These are phyloP conservation scores for Plasmodium malariae DNA, from an alignment of 169 alveolate species.

Conservation along the genomic window DNA sequence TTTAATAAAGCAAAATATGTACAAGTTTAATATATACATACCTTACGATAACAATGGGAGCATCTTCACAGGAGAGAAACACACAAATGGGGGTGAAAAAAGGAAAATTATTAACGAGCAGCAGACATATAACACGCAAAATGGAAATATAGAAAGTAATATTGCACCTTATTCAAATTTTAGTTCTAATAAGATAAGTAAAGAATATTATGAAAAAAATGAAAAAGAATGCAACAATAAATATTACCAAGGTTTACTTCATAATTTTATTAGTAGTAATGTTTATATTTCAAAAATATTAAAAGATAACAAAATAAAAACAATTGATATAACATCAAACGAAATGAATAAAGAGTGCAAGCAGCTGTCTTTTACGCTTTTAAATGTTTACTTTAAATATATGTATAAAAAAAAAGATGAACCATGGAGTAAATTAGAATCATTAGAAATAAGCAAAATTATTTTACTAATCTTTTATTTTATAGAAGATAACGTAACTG, in stretches of 20 bases:
- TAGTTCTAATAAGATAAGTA: too few relatives aligned
- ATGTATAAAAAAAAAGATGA: conserved; percentile 31
- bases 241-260: conserved; percentile 24
- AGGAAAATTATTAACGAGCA: too few relatives aligned
- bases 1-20: conserved; percentile 37
- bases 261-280: conserved; percentile 20
- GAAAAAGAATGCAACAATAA: conserved; percentile 7
- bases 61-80: background rate
- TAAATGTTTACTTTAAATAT: conserved; percentile 40
- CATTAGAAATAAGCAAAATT: conserved; percentile 32
- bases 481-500: conserved; percentile 60
- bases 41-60: background rate
- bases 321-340: conserved; percentile 37
- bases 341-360: conserved; percentile 36
- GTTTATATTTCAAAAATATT: conserved; percentile 16
- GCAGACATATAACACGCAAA: too few relatives aligned
- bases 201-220: too few relatives aligned
- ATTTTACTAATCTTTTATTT: conserved; percentile 57
- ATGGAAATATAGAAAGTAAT: too few relatives aligned
- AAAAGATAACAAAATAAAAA: conserved; percentile 35
- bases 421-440: conserved; percentile 13
- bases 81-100: background rate
- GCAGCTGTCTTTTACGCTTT: conserved; percentile 36
- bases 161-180: too few relatives aligned
- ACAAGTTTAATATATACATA: conserved; percentile 13